These are phyloP conservation scores for Lasiodiplodia sp. DNA, from an alignment of 2,329 filamentous ascomycete genomes.

Conservation along the genomic window DNA sequence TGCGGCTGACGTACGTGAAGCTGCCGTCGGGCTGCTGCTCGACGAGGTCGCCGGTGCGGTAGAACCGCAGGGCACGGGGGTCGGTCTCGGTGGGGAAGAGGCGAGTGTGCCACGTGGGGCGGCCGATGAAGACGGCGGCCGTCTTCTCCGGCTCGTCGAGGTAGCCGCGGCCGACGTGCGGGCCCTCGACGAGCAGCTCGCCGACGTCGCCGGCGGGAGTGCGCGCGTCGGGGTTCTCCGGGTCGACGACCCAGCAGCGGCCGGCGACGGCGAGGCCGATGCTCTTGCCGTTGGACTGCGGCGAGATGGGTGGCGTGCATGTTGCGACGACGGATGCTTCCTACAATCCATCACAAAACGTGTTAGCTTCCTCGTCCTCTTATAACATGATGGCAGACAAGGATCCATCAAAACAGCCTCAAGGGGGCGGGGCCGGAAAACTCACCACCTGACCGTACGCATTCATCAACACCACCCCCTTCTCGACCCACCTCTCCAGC, in stretches of 20 bases:
- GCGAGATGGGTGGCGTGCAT: constrained; percentile 1
- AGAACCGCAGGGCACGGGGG: constrained; percentile 33
- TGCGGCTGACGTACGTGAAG: constrained; percentile 46
- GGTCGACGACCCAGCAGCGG: constrained; percentile 43
- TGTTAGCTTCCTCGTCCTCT: neutral
- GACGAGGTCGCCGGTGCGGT: constrained; percentile 40
- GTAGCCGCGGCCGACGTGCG: constrained; percentile 51
- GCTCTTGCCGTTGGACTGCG: neutral
- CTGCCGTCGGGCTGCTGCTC: constrained; percentile 38
- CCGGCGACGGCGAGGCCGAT: constrained; percentile 35
- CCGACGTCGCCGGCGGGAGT: constrained; percentile 55
- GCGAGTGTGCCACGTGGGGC: constrained; percentile 38
- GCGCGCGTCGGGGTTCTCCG: constrained; percentile 39
- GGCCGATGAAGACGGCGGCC: constrained; percentile 41
- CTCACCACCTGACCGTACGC: constrained; percentile 43
- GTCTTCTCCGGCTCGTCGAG: constrained; percentile 47
- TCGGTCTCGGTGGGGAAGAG: constrained; percentile 8
- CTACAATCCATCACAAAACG: neutral
- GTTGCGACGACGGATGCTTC: constrained; percentile 22
- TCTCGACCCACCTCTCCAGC: constrained; percentile 45
- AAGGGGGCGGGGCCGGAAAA: neutral
- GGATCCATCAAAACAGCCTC: too few species aligned
- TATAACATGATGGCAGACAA: too few species aligned
- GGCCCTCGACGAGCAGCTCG: constrained; percentile 57
- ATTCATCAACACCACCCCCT: constrained; percentile 45